Evolutionary conservation across 129 eudicot species (phyloP), one percentile per base, ranked within the genome.

Genomic region (Pittosporum tobira): DNA sequence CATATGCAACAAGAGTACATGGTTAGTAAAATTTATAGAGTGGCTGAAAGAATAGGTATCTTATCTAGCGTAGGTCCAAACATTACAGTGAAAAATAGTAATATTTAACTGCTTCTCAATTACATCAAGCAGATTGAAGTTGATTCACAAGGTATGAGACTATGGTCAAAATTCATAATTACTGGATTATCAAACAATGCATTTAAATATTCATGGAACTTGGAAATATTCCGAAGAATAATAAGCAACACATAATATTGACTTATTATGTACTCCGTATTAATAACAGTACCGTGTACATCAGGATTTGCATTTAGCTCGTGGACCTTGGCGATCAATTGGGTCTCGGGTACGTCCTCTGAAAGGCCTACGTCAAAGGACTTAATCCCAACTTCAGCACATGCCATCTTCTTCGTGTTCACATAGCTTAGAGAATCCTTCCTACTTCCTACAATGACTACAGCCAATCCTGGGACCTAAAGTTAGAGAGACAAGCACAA

Each of bases 371-470:
- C 51, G 74, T 93, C 84, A 51, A 81, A 37, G 14, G 99, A 93
- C 58, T 63, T 93, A 23, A 87, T 83, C 48, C 96, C 94, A 48
- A 87, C 94, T 65, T 87, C 96, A 2, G 82, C 88, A 73, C 96
- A 93, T 0, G 96, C 90, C 53, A 87, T 93, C 72, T 96, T 79
- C 74, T 93, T 93, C 96, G 87, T 87, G 30, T 30, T 74, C 40
- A 93, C 99, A 67, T 91, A 91, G 66, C 94, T 87, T 68, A 87
- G 94, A 55, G 99, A 91, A 70, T 93, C 99, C 73, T 87, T 93
- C 79, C 99, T 77, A 21, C 64, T 31, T 27, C 96, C 96, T 22
- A 91, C 96, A 59, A 93, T 83, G 16, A 93, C 94, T 11, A 93
- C 96, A 25, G 99, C 96, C 80, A 93, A 72, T 51, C 99, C 96